These are phyloP conservation scores for Aspergillus fischeri DNA, from an alignment of 2,329 filamentous ascomycete genomes.

Conservation along the genomic window DNA sequence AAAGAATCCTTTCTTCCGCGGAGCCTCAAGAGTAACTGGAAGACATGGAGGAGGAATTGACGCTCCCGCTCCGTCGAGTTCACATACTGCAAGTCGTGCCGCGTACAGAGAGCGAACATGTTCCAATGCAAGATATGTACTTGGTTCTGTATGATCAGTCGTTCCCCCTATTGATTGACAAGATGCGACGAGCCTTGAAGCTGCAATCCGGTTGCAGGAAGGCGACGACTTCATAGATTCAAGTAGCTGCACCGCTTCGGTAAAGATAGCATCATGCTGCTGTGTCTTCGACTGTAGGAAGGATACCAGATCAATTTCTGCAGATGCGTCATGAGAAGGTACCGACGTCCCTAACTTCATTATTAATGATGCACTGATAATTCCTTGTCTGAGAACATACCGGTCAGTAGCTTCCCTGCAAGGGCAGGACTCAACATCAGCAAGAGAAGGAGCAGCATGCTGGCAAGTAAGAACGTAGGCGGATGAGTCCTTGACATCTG, in stretches of 20 bases:
- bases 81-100: conserved; percentile 60
- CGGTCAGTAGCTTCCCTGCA: neutral
- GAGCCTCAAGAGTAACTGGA: conserved; percentile 42
- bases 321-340: conserved; percentile 5
- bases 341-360: conserved; percentile 2
- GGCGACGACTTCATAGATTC: conserved; percentile 43
- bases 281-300: conserved; percentile 20
- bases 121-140: conserved; percentile 35
- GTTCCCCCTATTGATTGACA: conserved; percentile 47
- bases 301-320: conserved; percentile 24
- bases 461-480: neutral
- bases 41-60: conserved; percentile 50
- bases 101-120: conserved; percentile 56
- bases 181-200: conserved; percentile 49
- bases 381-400: conserved; percentile 1
- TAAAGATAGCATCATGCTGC: conserved; percentile 35
- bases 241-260: conserved; percentile 42
- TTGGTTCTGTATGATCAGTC: conserved; percentile 19
- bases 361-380: neutral
- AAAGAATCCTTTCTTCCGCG: conserved; percentile 26
- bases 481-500: neutral
- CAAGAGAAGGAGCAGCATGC: neutral
- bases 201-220: conserved; percentile 52
- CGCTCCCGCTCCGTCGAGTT: conserved; percentile 52
- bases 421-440: neutral